phyloP scores from a whole-genome alignment of 768 basidiomycete genomes.

The Phylloporus rhodoxanthus region DNA sequence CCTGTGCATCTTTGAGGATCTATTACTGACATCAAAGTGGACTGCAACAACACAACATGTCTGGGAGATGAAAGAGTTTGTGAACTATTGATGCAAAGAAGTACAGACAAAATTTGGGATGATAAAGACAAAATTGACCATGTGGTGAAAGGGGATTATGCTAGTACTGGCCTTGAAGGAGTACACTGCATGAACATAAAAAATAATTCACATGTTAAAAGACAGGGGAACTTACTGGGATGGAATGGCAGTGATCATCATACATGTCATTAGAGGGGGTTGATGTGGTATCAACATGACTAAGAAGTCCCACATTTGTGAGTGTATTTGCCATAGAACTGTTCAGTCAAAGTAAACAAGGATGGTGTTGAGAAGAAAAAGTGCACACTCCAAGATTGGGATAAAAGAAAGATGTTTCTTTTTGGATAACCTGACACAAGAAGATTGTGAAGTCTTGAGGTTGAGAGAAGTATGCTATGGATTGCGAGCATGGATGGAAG shows the following conservation, averaged over 20 bases:
- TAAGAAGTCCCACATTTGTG: slow-evolving; percentile 1
- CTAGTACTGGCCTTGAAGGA: background rate
- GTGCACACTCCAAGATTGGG: slow-evolving; percentile 10
- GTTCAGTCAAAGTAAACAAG: slow-evolving; percentile 2
- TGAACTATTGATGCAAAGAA: slow-evolving; percentile 1
- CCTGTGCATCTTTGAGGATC: too few relatives aligned
- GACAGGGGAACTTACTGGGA: slow-evolving; percentile 9
- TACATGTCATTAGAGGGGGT: background rate
- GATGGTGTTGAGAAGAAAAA: background rate
- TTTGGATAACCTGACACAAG: background rate
- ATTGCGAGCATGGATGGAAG: slow-evolving; percentile 10
- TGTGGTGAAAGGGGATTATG: background rate
- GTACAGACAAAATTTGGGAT: slow-evolving; percentile 5
- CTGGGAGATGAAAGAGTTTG: slow-evolving; percentile 1
- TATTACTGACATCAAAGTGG: too few relatives aligned
- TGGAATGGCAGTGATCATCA: slow-evolving; percentile 6
- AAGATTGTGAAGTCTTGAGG: background rate
- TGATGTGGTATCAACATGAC: slow-evolving; percentile 11
- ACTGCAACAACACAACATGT: background rate
- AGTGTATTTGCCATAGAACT: background rate
- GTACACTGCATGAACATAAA: slow-evolving; percentile 7
- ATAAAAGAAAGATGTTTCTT: slow-evolving; percentile 6
- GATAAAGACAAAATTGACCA: background rate
- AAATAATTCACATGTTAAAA: background rate
- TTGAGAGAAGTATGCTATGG: slow-evolving; percentile 1